Evolutionary conservation across 2,329 filamentous ascomycete species (phyloP).

Genomic region (Monosporascus sp.): DNA sequence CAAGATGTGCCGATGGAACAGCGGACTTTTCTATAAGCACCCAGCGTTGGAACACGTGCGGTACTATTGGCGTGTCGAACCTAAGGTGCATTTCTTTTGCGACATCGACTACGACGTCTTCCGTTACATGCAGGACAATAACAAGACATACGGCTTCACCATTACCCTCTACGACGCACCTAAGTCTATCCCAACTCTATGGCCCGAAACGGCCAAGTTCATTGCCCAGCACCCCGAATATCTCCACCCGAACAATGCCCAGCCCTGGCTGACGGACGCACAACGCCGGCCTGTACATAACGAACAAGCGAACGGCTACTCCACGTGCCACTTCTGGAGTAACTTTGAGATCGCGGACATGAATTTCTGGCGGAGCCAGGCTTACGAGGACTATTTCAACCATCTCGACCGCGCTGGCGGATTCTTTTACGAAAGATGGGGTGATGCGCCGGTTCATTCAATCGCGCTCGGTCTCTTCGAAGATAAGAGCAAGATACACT

Average conservation of each 20-base stretch:
- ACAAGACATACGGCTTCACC: conserved; percentile 98
- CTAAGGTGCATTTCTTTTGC: conserved; percentile 99
- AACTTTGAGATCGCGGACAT: conserved; percentile 97
- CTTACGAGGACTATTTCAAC: conserved; percentile 93
- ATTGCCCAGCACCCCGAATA: conserved; percentile 78
- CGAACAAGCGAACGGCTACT: conserved; percentile 80
- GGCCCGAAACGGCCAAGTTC: conserved; percentile 95
- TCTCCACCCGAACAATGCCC: conserved; percentile 76
- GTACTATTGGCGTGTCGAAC: conserved; percentile 98
- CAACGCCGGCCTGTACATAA: conserved; percentile 73
- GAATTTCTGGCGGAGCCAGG: conserved; percentile 83
- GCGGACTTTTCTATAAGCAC: conserved; percentile 95
- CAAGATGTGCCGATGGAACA: conserved; percentile 99
- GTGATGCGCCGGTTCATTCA: conserved; percentile 93
- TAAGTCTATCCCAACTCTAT: conserved; percentile 77
- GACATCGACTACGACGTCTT: conserved; percentile 98
- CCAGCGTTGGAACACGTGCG: conserved; percentile 74
- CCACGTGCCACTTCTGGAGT: conserved; percentile 98
- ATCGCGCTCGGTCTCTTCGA: conserved; percentile 90
- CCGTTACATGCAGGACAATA: conserved; percentile 94
- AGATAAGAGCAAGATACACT: conserved; percentile 85
- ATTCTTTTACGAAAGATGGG: conserved; percentile 99
- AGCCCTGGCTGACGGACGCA: conserved; percentile 81
- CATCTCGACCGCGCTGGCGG: conserved; percentile 90
- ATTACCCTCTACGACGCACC: conserved; percentile 95